phyloP scores from a whole-genome alignment of 306 rosid genomes.

The Pachyrhizus erosus region DNA sequence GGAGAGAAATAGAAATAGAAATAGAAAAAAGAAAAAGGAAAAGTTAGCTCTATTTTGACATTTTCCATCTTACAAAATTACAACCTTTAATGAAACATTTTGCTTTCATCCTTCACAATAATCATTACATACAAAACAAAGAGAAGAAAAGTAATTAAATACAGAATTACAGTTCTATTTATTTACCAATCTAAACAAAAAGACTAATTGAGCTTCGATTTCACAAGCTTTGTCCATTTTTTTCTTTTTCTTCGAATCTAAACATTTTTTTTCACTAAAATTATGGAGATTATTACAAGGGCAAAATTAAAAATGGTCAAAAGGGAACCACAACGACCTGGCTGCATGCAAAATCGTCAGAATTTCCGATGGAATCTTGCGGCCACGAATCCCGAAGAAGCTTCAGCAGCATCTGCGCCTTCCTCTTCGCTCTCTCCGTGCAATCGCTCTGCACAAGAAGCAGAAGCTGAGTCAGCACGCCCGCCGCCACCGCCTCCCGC shows the following conservation, averaged over 20 bases:
- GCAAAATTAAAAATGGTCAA: slow-evolving; percentile 24
- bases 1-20: not conserved
- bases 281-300: slow-evolving; percentile 40
- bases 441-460: slow-evolving; percentile 91
- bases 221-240: slow-evolving; percentile 33
- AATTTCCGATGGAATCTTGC: slow-evolving; percentile 74
- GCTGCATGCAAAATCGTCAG: slow-evolving; percentile 83
- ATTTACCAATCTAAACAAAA: slow-evolving; percentile 53
- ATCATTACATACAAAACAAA: slow-evolving; percentile 63
- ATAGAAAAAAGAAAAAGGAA: not conserved
- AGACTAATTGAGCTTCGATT: slow-evolving; percentile 36
- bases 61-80: slow-evolving; percentile 30
- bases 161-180: slow-evolving; percentile 58
- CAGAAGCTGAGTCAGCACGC: slow-evolving; percentile 78
- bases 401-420: slow-evolving; percentile 89
- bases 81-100: slow-evolving; percentile 21
- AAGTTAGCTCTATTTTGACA: slow-evolving; percentile 35
- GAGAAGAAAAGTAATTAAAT: slow-evolving; percentile 43
- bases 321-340: slow-evolving; percentile 68
- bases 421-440: slow-evolving; percentile 89
- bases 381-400: slow-evolving; percentile 99
- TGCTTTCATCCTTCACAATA: slow-evolving; percentile 35
- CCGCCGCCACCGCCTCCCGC: slow-evolving; percentile 83
- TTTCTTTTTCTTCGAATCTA: slow-evolving; percentile 19
- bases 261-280: slow-evolving; percentile 29